phyloP scores from a whole-genome alignment of 495 filamentous ascomycete genomes.

The Podospora bellae-mahoneyi region DNA sequence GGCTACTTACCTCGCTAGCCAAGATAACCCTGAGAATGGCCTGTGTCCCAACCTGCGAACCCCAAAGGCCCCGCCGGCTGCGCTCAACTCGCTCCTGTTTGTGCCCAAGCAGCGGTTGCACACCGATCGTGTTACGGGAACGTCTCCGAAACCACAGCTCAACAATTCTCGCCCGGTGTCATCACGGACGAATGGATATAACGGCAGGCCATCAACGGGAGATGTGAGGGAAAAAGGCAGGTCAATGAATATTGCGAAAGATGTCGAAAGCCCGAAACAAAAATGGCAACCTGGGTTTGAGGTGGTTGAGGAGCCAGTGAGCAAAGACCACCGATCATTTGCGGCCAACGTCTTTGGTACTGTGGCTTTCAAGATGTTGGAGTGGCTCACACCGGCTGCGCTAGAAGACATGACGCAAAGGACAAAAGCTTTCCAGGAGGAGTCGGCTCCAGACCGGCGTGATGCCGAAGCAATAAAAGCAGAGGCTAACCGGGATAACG shows the following conservation, averaged over 20 bases:
- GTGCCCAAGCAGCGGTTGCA: slow-evolving; percentile 27
- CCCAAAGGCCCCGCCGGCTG: slow-evolving; percentile 39
- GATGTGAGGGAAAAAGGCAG: not conserved
- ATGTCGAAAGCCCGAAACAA: slow-evolving; percentile 2
- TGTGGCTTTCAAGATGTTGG: slow-evolving; percentile 70
- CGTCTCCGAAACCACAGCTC: slow-evolving; percentile 13
- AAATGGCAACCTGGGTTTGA: slow-evolving; percentile 21
- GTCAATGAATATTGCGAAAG: not conserved
- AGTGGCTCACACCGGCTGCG: slow-evolving; percentile 64
- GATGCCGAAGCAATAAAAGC: not conserved
- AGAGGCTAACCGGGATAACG: slow-evolving; percentile 10
- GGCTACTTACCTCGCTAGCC: slow-evolving; percentile 72
- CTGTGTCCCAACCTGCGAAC: slow-evolving; percentile 59
- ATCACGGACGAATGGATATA: slow-evolving; percentile 11
- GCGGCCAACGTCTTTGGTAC: slow-evolving; percentile 80
- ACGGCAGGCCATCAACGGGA: not conserved
- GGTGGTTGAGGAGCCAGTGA: slow-evolving; percentile 47
- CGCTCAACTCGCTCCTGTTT: slow-evolving; percentile 38
- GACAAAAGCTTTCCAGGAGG: slow-evolving; percentile 17
- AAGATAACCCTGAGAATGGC: slow-evolving; percentile 70
- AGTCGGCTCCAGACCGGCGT: slow-evolving; percentile 5
- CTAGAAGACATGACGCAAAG: slow-evolving; percentile 42
- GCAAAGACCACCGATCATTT: slow-evolving; percentile 80
- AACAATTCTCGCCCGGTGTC: slow-evolving; percentile 5
- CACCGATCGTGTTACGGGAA: slow-evolving; percentile 15